Evolutionary conservation across 768 basidiomycete species (phyloP), one percentile per base, ranked within the genome.

Genomic region (Hirschioporus abietinus): DNA sequence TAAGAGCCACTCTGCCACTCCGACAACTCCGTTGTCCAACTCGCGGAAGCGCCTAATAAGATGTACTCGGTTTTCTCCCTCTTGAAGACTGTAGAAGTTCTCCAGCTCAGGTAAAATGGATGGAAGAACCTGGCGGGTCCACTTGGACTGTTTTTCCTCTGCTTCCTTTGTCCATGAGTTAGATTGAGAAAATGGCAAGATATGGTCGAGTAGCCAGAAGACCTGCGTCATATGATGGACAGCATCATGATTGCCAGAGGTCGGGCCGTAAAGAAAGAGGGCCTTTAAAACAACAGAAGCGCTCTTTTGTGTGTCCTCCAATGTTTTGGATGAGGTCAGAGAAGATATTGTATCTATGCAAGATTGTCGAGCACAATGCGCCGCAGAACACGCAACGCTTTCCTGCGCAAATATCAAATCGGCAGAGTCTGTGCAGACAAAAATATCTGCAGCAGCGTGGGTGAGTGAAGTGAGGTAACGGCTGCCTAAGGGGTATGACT

Each of bases 1-100:
- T 9, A 93, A 70, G 26, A 93, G 71, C 90, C 90, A 93, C 67
- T 90, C 88, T 20, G 85, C 88, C 1, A 90, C 75, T 2, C 86
- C 87, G 24, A 84, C 75, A 26, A 79, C 74, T 1, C 84, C 86
- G 6, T 79, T 74, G 68, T 93, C 92, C 17, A 92, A 74, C 20
- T 74, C 77, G 24, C 84, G 78, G 1, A 93, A 79, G 6, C 86
- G 81, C 61, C 81, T 76, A 27, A 92, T 72, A 26, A 92, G 73
- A 52, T 81, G 79, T 1, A 81, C 76, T 72, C 83, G 86, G 58
- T 78, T 83, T 65, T 86, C 83, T 1, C 83, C 78, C 65, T 88
- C 85, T 35, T 92, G 77, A 5, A 82, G 75, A 7, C 78, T 80
- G 72, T 88, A 82, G 75, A 92, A 91, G 1, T 73, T 64, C 66